Evolutionary conservation across 2,329 filamentous ascomycete genomes (phyloP).

Genomic region (Endoconidiophora laricicola): DNA sequence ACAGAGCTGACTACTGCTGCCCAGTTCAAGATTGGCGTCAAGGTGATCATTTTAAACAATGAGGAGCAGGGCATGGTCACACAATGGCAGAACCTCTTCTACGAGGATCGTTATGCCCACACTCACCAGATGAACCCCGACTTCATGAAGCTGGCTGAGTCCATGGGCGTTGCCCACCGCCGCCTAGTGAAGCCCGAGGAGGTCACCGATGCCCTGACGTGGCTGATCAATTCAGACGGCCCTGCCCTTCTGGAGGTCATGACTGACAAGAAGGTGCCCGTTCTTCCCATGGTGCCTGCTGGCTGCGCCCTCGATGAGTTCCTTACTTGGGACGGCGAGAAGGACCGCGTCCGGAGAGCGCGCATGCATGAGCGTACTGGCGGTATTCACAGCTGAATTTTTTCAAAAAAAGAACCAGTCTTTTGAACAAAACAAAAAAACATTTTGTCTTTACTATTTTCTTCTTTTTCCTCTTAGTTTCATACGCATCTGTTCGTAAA

Average conservation of each 20-base stretch:
- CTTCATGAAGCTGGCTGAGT: slow-evolving; percentile 80
- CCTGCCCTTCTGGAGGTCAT: slow-evolving; percentile 84
- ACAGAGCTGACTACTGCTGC: slow-evolving; percentile 85
- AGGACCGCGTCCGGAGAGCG: slow-evolving; percentile 50
- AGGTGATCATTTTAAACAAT: slow-evolving; percentile 90
- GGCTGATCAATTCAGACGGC: slow-evolving; percentile 62
- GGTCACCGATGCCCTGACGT: slow-evolving; percentile 60
- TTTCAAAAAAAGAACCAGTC: neutral
- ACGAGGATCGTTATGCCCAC: slow-evolving; percentile 73
- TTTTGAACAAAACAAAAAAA: slow-evolving; percentile 1
- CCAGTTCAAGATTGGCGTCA: slow-evolving; percentile 93
- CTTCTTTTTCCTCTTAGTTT: neutral
- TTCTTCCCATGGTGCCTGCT: slow-evolving; percentile 92
- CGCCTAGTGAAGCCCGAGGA: slow-evolving; percentile 60
- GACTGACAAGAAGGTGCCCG: slow-evolving; percentile 80
- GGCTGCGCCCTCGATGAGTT: slow-evolving; percentile 85
- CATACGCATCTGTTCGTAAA: neutral
- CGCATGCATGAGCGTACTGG: slow-evolving; percentile 47
- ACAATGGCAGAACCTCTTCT: slow-evolving; percentile 91
- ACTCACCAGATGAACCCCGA: slow-evolving; percentile 83
- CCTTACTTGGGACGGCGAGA: slow-evolving; percentile 65
- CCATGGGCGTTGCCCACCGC: slow-evolving; percentile 71
- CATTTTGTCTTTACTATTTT: neutral
- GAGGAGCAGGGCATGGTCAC: slow-evolving; percentile 96
- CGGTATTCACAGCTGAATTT: slow-evolving; percentile 27